These are phyloP conservation scores for Diphasiastrum complanatum DNA, from an alignment of 83 land plant genomes.

Conservation along the genomic window DNA sequence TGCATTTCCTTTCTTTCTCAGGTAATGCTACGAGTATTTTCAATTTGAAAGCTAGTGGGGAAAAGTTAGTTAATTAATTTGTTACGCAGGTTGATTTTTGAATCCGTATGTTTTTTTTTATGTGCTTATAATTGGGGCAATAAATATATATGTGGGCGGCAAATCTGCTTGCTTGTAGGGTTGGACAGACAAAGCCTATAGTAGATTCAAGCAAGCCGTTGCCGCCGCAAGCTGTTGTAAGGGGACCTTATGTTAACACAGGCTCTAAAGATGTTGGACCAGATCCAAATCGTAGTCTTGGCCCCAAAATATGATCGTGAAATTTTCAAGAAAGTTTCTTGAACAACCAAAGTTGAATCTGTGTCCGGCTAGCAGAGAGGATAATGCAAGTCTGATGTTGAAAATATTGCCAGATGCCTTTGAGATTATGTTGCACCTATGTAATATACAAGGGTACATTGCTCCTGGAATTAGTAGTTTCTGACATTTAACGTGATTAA, in stretches of 20 bases:
- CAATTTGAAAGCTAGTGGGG: too few relatives aligned
- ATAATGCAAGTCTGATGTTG: too few relatives aligned
- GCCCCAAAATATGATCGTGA: too few relatives aligned
- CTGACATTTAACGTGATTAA: too few relatives aligned
- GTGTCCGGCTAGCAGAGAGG: too few relatives aligned
- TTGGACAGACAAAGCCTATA: slow-evolving; percentile 46
- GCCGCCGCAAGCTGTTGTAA: slow-evolving; percentile 82
- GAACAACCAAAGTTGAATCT: too few relatives aligned
- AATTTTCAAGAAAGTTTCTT: too few relatives aligned
- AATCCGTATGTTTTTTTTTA: not conserved
- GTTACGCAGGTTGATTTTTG: not conserved
- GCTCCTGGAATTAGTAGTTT: too few relatives aligned
- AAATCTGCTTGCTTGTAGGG: slow-evolving; percentile 29
- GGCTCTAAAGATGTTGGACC: slow-evolving; percentile 96
- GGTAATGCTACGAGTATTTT: not conserved
- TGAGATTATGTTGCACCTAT: too few relatives aligned
- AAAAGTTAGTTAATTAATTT: not conserved
- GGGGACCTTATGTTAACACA: slow-evolving; percentile 95
- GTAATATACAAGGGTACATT: too few relatives aligned
- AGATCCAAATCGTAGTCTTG: too few relatives aligned
- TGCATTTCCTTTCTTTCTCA: slow-evolving; percentile 69
- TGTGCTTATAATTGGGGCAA: not conserved
- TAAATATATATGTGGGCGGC: not conserved
- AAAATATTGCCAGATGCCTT: too few relatives aligned
- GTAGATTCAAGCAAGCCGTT: slow-evolving; percentile 80